Base-by-base conservation (phyloP, 2,329 filamentous ascomycete genomes). In the Cytospora paraplurivora region DNA sequence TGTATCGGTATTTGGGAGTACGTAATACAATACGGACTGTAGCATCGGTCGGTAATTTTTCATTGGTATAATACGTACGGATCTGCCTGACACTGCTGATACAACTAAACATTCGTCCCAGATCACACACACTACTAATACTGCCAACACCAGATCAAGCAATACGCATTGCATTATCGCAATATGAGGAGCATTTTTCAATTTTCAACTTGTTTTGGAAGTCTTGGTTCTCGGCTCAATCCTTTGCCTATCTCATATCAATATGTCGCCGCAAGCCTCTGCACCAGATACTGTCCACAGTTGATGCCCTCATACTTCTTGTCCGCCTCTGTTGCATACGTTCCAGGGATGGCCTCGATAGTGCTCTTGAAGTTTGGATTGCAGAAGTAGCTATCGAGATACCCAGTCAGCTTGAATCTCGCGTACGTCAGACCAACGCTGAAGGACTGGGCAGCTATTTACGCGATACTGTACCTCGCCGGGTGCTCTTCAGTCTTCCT, bases 401-500 rank as follows among this genome's bases (percentile, higher is more conserved):
- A 63, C 35, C 44, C 33, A 15, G 51, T 63, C 52, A 65, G 56
- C 37, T n/a, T 17, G 17, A 50, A 0, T n/a, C 1, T 17, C 51
- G 19, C 21, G 10, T 12, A 19, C 19, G 5, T 17, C 32, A 7
- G 21, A 11, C 15, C 19, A 11, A 17, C 27, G 27, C 27, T 27
- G 32, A n/a, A 12, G 13, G 34, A 27, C 3, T 32, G n/a, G 4
- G 17, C 11, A 17, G 47, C 56, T 21, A 80, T 83, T 72, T 69
- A 97, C 70, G 93, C 93, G 72, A 97, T 89, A 70, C 90, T 94
- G 72, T 97, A 97, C 47, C 90, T 82, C 0, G 92, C 82, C 1
- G 92, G 92, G 74, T 96, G 89, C 47, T 80, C 77, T 17, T 81
- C 82, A 7, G 59, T 62, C 4, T 81, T 82, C 17, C 80, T 78